Evolutionary conservation across 768 basidiomycete species (phyloP).

Genomic region (Mycena belliarum): DNA sequence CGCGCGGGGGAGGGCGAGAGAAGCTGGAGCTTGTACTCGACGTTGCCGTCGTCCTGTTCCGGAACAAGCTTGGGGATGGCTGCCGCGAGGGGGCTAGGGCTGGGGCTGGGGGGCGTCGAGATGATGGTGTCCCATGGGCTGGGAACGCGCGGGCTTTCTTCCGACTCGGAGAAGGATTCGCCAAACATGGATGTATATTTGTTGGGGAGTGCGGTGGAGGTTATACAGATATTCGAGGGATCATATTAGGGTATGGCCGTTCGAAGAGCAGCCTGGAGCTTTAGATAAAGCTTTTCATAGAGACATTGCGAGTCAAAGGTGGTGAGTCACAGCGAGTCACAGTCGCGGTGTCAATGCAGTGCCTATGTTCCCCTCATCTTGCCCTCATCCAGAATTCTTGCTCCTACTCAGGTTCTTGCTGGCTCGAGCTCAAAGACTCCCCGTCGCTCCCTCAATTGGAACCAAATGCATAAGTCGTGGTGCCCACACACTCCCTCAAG

Average conservation of each 20-base stretch:
- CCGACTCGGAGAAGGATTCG: slow-evolving; percentile 79
- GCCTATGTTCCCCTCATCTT: no score
- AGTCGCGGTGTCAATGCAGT: background rate
- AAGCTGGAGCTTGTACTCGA: slow-evolving; percentile 94
- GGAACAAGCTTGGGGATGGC: slow-evolving; percentile 70
- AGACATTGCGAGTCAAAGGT: slow-evolving; percentile 4
- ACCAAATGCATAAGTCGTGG: no score
- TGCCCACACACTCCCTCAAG: no score
- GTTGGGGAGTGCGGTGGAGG: background rate
- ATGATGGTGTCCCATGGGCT: slow-evolving; percentile 84
- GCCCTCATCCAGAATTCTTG: no score
- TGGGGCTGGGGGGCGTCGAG: slow-evolving; percentile 49
- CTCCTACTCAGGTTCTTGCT: no score
- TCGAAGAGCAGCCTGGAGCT: slow-evolving; percentile 1
- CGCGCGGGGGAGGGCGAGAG: slow-evolving; percentile 75
- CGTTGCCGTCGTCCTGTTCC: slow-evolving; percentile 83
- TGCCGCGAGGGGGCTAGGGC: slow-evolving; percentile 34
- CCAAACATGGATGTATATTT: slow-evolving; percentile 61
- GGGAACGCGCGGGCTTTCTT: slow-evolving; percentile 74
- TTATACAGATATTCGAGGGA: slow-evolving; percentile 55
- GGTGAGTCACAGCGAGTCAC: background rate
- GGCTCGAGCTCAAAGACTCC: no score
- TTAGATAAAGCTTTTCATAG: slow-evolving; percentile 8
- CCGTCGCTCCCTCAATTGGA: no score
- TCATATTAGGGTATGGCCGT: slow-evolving; percentile 38